These are phyloP conservation scores for Neurospora sp. DNA, from an alignment of 495 filamentous ascomycete genomes.

Conservation along the genomic window DNA sequence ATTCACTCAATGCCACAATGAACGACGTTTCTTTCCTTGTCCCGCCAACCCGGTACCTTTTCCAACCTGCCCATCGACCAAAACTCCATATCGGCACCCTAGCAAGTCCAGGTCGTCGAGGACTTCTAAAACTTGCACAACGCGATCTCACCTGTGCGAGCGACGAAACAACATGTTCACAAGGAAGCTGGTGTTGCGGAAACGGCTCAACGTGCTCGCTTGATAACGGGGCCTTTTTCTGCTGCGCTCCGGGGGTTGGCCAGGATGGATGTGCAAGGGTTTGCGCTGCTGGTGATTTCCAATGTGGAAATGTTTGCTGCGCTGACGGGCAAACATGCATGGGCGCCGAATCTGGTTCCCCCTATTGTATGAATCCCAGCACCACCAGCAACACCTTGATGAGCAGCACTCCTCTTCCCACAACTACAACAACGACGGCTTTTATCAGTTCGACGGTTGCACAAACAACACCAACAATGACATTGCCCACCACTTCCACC, in stretches of 20 bases:
- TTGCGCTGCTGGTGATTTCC: slow-evolving; percentile 15
- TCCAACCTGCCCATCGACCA: slow-evolving; percentile 4
- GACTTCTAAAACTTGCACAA: neutral
- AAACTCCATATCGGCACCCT: slow-evolving; percentile 1
- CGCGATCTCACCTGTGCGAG: slow-evolving; percentile 1
- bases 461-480: neutral
- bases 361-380: slow-evolving; percentile 6
- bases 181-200: slow-evolving; percentile 17
- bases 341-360: slow-evolving; percentile 3
- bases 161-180: slow-evolving; percentile 10
- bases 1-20: neutral
- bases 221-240: slow-evolving; percentile 11
- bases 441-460: neutral
- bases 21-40: neutral
- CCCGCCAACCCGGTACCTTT: slow-evolving; percentile 4
- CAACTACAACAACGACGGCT: neutral
- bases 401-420: neutral
- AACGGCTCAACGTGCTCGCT: slow-evolving; percentile 8
- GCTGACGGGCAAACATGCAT: slow-evolving; percentile 11
- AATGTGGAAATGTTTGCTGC: slow-evolving; percentile 17
- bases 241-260: slow-evolving; percentile 8
- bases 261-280: slow-evolving; percentile 7
- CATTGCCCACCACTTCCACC: neutral
- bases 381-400: neutral
- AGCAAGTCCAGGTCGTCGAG: neutral